These are phyloP conservation scores for Blastomyces gilchristii DNA, from an alignment of 2,329 filamentous ascomycete genomes.

Conservation along the genomic window DNA sequence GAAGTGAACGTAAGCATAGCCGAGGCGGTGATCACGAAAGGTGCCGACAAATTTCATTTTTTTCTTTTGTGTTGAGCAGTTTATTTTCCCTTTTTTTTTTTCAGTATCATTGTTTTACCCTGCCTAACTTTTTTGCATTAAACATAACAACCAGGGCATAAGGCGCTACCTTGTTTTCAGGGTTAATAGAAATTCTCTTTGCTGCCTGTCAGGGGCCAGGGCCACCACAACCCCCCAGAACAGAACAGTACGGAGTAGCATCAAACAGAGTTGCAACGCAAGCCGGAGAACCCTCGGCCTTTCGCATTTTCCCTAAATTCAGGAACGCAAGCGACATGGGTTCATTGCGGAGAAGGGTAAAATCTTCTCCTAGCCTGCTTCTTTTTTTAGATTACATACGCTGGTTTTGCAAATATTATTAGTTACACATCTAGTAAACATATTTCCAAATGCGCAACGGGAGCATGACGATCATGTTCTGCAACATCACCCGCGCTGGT, in stretches of 20 bases:
- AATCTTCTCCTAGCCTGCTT: not conserved
- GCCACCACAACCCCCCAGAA: no score
- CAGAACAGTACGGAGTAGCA: no score
- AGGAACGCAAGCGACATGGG: not conserved
- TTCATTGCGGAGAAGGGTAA: not conserved
- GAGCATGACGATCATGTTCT: no score
- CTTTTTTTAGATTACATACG: no score
- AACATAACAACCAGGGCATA: no score
- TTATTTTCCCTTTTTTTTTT: not conserved
- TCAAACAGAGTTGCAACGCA: not conserved
- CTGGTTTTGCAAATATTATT: no score
- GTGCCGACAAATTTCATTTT: not conserved
- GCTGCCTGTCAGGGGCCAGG: not conserved
- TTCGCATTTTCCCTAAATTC: not conserved
- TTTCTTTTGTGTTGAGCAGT: no score
- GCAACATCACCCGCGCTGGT: no score
- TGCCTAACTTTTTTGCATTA: not conserved
- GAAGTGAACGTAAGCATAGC: not conserved
- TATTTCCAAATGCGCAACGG: no score
- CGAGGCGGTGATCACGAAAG: not conserved
- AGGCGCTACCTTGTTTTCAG: not conserved
- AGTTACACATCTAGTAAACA: no score
- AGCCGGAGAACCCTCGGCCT: conserved; percentile 4
- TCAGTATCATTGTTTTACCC: not conserved
- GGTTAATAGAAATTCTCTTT: not conserved